These are phyloP conservation scores for Phytophthora colocasiae DNA, from an alignment of 352 stramenopile species.

Conservation along the genomic window DNA sequence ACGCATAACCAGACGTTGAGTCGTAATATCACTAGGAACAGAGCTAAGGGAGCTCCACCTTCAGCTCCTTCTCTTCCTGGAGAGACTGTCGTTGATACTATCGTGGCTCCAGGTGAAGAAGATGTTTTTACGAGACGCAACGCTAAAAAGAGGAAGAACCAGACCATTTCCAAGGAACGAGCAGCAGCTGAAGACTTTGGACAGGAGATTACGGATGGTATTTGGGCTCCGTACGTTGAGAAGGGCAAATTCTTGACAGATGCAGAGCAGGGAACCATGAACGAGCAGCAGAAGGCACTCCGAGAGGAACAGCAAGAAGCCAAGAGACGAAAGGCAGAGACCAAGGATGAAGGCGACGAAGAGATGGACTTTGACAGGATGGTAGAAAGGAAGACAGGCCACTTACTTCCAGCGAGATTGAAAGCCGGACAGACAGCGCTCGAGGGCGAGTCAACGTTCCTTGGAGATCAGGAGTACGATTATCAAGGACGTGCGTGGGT, in stretches of 20 bases:
- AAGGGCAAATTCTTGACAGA: slow-evolving; percentile 55
- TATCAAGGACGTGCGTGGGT: slow-evolving; percentile 98
- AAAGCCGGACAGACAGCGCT: slow-evolving; percentile 70
- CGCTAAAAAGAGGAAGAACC: slow-evolving; percentile 52
- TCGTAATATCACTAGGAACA: slow-evolving; percentile 35
- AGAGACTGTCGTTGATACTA: slow-evolving; percentile 28
- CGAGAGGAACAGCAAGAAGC: slow-evolving; percentile 60
- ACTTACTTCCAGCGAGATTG: slow-evolving; percentile 76
- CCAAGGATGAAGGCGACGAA: slow-evolving; percentile 69
- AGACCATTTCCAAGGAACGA: slow-evolving; percentile 42
- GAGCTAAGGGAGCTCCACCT: slow-evolving; percentile 36
- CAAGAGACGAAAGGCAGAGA: slow-evolving; percentile 65
- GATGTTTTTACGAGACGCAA: slow-evolving; percentile 53
- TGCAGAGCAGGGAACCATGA: slow-evolving; percentile 57
- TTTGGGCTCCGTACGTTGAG: slow-evolving; percentile 74
- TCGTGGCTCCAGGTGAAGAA: slow-evolving; percentile 27
- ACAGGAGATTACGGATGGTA: slow-evolving; percentile 46
- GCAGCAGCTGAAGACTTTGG: slow-evolving; percentile 54
- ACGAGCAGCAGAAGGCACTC: slow-evolving; percentile 59
- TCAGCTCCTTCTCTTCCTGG: slow-evolving; percentile 31
- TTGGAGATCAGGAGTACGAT: slow-evolving; percentile 93
- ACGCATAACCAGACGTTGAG: slow-evolving; percentile 64
- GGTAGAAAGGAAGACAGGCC: slow-evolving; percentile 86
- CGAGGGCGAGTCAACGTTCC: slow-evolving; percentile 83
- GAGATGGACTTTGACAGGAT: slow-evolving; percentile 89